A percentile compares a stretch with the other conserved stretches of the same genome.
phyloP scores from a whole-genome alignment of 805 yeast species.

The Saccharomycopsis sp. region DNA sequence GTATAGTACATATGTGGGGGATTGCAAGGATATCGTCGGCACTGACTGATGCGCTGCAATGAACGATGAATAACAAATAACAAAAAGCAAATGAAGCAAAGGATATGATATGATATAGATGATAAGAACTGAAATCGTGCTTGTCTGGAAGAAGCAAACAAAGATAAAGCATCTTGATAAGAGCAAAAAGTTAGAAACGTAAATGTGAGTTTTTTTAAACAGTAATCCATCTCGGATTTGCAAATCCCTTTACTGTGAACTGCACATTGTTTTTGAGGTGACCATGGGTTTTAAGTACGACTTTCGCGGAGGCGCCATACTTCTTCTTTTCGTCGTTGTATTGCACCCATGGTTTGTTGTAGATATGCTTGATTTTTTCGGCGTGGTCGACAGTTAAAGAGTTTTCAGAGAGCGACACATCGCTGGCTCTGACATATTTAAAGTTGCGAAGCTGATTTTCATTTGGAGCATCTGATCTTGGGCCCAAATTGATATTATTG shows the following conservation, averaged over 20 bases:
- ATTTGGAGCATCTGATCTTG: conserved; percentile 16
- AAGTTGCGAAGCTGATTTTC: conserved; percentile 6
- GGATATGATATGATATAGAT: too few relatives aligned
- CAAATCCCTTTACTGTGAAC: conserved; percentile 47
- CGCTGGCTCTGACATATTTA: conserved; percentile 8
- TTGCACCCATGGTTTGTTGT: conserved; percentile 17
- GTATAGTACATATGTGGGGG: not conserved
- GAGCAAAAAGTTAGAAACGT: not conserved
- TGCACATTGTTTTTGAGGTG: conserved; percentile 28
- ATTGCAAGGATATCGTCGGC: too few relatives aligned
- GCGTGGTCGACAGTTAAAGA: not conserved
- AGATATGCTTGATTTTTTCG: not conserved
- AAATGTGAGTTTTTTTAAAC: not conserved
- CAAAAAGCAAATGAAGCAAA: not conserved
- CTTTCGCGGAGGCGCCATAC: not conserved
- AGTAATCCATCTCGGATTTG: conserved; percentile 38
- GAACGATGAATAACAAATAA: too few relatives aligned
- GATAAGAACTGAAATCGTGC: not conserved
- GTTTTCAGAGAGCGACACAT: not conserved
- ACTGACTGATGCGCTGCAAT: too few relatives aligned
- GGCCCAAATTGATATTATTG: conserved; percentile 17
- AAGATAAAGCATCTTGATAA: not conserved
- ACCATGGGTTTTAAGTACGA: conserved; percentile 11
- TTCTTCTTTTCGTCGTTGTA: conserved; percentile 7
- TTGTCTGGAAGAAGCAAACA: not conserved